Percentiles rank a stretch among this genome's conserved stretches.
These are phyloP conservation scores for Beta lomatogona DNA, from an alignment of 179 eudicot species.

Conservation along the genomic window DNA sequence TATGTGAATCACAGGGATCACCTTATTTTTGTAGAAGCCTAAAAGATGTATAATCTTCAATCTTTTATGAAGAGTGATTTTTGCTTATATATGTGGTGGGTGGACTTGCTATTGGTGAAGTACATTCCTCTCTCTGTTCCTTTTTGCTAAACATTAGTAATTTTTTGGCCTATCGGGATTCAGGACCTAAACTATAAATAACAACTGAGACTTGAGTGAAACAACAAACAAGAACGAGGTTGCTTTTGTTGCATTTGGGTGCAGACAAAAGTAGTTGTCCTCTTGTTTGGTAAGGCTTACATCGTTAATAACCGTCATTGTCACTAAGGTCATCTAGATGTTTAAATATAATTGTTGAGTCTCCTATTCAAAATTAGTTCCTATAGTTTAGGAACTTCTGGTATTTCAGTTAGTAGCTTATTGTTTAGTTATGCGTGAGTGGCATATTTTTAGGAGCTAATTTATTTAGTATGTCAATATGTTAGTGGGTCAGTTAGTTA, in stretches of 20 bases:
- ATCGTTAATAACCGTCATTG: not conserved
- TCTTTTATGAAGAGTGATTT: not conserved
- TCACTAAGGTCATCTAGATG: not conserved
- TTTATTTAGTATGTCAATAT: no score
- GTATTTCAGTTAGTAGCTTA: no score
- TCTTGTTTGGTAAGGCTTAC: not conserved
- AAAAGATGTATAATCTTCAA: not conserved
- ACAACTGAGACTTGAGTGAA: not conserved
- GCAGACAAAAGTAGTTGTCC: not conserved
- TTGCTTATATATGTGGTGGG: not conserved
- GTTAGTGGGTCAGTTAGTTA: no score
- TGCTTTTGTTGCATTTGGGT: not conserved
- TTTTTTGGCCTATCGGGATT: no score
- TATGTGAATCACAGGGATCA: no score
- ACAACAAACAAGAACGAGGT: not conserved
- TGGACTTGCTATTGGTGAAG: not conserved
- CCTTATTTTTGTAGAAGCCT: not conserved
- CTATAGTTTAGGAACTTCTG: no score
- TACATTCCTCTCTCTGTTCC: not conserved
- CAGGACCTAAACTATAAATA: not conserved
- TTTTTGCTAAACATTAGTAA: not conserved
- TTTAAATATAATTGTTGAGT: no score
- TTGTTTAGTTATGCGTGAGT: no score
- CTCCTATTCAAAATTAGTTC: no score
- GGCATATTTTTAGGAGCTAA: no score